These are phyloP conservation scores for Coemansia sp. DNA, from an alignment of 192 early-diverging fungal genomes.

Conservation along the genomic window DNA sequence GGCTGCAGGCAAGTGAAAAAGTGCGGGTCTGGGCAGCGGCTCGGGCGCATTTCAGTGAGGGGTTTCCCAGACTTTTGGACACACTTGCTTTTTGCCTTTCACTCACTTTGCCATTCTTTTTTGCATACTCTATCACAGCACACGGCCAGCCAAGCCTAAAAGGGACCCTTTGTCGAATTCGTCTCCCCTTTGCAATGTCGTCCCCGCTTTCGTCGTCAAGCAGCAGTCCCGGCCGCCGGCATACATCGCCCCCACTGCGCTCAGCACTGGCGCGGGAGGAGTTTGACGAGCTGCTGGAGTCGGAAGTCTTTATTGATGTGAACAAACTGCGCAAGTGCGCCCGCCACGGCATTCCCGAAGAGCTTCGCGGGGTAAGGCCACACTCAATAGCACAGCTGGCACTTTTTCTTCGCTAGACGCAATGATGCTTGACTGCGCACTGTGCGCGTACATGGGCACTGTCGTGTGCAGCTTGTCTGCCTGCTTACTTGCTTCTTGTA, in stretches of 20 bases:
- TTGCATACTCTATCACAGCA: background rate
- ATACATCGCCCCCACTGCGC: constrained; percentile 49
- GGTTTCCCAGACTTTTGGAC: background rate
- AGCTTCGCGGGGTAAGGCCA: constrained; percentile 65
- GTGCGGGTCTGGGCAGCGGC: constrained; percentile 3
- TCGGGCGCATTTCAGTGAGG: background rate
- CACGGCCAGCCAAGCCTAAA: background rate
- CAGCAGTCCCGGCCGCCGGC: constrained; percentile 46
- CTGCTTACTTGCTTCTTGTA: background rate
- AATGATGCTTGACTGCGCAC: background rate
- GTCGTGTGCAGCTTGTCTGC: background rate
- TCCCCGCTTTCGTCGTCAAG: constrained; percentile 50
- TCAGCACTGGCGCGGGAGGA: constrained; percentile 57
- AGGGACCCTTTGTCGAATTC: background rate
- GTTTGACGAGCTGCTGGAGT: constrained; percentile 72
- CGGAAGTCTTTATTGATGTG: constrained; percentile 81
- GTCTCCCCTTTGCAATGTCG: constrained; percentile 18
- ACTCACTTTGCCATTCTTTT: background rate
- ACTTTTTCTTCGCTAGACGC: background rate
- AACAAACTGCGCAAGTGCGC: constrained; percentile 73
- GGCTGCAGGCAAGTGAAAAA: background rate
- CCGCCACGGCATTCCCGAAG: constrained; percentile 77
- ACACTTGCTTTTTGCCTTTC: background rate
- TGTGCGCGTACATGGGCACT: background rate
- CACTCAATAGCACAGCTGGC: constrained; percentile 16